These are phyloP conservation scores for Lactifluus subvellereus DNA, from an alignment of 768 basidiomycete genomes.

Conservation along the genomic window DNA sequence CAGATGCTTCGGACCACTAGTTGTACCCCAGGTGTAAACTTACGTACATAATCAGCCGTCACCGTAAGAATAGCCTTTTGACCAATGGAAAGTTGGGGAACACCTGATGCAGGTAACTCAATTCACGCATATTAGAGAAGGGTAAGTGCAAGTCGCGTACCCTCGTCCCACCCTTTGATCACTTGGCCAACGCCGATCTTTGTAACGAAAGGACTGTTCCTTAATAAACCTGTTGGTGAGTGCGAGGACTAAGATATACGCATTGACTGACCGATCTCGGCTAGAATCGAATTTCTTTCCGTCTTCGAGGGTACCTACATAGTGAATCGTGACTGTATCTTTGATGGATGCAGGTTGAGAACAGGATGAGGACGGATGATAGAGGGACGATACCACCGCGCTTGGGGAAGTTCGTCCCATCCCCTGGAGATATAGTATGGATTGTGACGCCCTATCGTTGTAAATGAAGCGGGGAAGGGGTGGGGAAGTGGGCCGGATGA, in stretches of 20 bases:
- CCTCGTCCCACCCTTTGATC: slow-evolving; percentile 89
- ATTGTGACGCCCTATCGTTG: slow-evolving; percentile 61
- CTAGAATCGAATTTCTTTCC: slow-evolving; percentile 73
- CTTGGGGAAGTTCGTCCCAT: slow-evolving; percentile 60
- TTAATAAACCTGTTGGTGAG: slow-evolving; percentile 28
- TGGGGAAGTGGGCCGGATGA: background rate
- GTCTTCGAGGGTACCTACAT: slow-evolving; percentile 63
- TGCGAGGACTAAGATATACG: slow-evolving; percentile 13
- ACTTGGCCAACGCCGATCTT: slow-evolving; percentile 76
- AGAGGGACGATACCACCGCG: slow-evolving; percentile 49
- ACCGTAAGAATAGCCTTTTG: slow-evolving; percentile 63
- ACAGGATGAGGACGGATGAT: background rate
- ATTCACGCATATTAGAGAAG: background rate
- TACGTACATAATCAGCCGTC: slow-evolving; percentile 72
- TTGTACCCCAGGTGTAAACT: slow-evolving; percentile 13
- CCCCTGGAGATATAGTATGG: slow-evolving; percentile 51
- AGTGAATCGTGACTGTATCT: slow-evolving; percentile 76
- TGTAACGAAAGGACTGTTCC: slow-evolving; percentile 56
- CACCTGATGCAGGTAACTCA: slow-evolving; percentile 43
- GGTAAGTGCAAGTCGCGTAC: slow-evolving; percentile 35
- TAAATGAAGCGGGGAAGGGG: slow-evolving; percentile 1
- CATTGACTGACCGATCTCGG: slow-evolving; percentile 53
- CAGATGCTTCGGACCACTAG: slow-evolving; percentile 5
- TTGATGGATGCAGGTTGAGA: slow-evolving; percentile 14
- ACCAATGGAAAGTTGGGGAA: slow-evolving; percentile 70